Conservation (phyloP, 148 eudicot genomes). For the Fallopia convolvulus region DNA sequence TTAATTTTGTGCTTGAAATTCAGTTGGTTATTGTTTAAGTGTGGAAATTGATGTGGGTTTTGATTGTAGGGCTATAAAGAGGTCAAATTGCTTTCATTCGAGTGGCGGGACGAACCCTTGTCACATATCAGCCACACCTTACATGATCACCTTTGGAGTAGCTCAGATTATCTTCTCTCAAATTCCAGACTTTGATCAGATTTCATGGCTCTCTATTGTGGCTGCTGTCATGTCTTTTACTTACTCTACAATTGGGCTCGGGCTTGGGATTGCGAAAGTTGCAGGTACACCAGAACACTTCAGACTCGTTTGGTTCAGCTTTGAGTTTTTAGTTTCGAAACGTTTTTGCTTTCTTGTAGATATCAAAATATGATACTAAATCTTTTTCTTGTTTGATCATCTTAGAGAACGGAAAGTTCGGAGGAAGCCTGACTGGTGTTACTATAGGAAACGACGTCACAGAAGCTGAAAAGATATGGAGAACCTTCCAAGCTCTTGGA, state of each 20-base stretch:
- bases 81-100: conserved; percentile 65
- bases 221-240: conserved; percentile 87
- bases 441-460: conserved; percentile 37
- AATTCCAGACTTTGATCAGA: conserved; percentile 73
- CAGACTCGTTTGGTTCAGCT: too few species aligned
- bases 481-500: conserved; percentile 45
- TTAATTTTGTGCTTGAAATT: background rate
- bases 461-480: conserved; percentile 30
- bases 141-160: conserved; percentile 65
- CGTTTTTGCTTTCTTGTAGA: background rate
- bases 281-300: conserved; percentile 27
- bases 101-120: conserved; percentile 36
- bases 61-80: conserved; percentile 55
- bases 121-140: conserved; percentile 52
- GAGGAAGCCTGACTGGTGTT: conserved; percentile 41
- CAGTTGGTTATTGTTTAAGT: background rate
- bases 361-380: background rate
- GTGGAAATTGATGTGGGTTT: background rate
- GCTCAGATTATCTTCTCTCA: conserved; percentile 58
- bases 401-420: conserved; percentile 14
- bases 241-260: conserved; percentile 69
- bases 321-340: background rate
- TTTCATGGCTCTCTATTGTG: conserved; percentile 73
- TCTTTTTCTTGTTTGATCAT: background rate
- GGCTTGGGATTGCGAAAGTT: conserved; percentile 68